A percentile compares a stretch with the other conserved stretches of the same genome.
Evolutionary conservation across 2,329 filamentous ascomycete species (phyloP).

Genomic region (Paecilomyces fulvus): DNA sequence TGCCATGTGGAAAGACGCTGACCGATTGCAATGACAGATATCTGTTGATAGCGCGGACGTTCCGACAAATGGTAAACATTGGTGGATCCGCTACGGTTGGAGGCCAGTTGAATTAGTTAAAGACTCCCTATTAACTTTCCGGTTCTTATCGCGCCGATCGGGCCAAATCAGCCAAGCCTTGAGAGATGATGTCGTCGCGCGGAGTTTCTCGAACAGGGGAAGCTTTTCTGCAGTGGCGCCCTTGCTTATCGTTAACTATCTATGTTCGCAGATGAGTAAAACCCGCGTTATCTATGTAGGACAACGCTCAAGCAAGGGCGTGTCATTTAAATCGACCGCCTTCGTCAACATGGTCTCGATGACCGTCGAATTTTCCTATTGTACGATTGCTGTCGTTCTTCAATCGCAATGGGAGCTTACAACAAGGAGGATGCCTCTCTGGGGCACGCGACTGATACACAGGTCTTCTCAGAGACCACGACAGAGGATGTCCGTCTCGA

Average conservation of each 20-base stretch:
- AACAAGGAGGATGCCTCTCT: neutral
- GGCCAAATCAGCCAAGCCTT: neutral
- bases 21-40: neutral
- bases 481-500: constrained; percentile 4
- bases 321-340: neutral
- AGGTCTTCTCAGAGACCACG: neutral
- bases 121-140: neutral
- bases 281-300: neutral
- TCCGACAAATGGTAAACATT: neutral
- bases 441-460: neutral
- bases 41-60: neutral
- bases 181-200: neutral
- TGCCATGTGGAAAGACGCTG: neutral
- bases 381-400: neutral
- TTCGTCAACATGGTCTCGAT: neutral
- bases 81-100: neutral
- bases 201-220: neutral
- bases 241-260: neutral
- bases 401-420: neutral
- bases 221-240: neutral
- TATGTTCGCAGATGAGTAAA: neutral
- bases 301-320: neutral
- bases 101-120: neutral
- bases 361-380: neutral
- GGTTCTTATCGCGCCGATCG: neutral